Conservation (phyloP, 352 stramenopile genomes). For the Phytopythium aichiense region DNA sequence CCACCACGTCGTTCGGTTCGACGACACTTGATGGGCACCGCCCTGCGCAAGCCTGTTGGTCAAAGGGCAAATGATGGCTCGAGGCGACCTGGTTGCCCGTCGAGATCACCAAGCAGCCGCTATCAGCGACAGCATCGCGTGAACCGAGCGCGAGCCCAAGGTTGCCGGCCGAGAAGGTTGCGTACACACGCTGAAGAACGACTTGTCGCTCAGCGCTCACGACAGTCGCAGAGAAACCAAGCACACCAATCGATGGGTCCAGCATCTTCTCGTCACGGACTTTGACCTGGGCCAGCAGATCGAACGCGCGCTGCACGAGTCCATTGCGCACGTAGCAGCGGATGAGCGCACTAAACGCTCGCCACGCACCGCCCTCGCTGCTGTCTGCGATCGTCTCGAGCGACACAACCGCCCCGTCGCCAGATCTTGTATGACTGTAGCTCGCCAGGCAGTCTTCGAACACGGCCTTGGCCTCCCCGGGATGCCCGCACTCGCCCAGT, state of each 20-base stretch:
- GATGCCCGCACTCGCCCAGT: constrained; percentile 28
- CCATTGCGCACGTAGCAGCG: constrained; percentile 36
- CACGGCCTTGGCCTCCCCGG: constrained; percentile 40
- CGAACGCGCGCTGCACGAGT: constrained; percentile 41
- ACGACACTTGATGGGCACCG: constrained; percentile 1
- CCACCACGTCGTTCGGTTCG: constrained; percentile 25
- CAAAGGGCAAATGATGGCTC: background rate
- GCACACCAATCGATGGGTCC: constrained; percentile 21
- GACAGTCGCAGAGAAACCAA: constrained; percentile 33
- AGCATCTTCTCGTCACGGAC: constrained; percentile 38
- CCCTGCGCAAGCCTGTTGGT: background rate
- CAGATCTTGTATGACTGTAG: background rate
- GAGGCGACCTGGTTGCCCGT: constrained; percentile 9
- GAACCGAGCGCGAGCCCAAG: constrained; percentile 33
- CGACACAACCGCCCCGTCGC: constrained; percentile 14
- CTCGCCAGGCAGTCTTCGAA: constrained; percentile 42
- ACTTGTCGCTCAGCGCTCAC: constrained; percentile 23
- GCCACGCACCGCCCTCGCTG: constrained; percentile 21
- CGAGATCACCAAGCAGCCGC: constrained; percentile 24
- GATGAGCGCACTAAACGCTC: constrained; percentile 34
- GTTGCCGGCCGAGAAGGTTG: constrained; percentile 43
- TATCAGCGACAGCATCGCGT: constrained; percentile 4
- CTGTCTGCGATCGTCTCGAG: constrained; percentile 22
- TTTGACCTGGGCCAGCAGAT: constrained; percentile 37
- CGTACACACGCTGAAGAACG: constrained; percentile 39